phyloP scores from a whole-genome alignment of 805 yeast species.

The Lachancea lanzarotensis region DNA sequence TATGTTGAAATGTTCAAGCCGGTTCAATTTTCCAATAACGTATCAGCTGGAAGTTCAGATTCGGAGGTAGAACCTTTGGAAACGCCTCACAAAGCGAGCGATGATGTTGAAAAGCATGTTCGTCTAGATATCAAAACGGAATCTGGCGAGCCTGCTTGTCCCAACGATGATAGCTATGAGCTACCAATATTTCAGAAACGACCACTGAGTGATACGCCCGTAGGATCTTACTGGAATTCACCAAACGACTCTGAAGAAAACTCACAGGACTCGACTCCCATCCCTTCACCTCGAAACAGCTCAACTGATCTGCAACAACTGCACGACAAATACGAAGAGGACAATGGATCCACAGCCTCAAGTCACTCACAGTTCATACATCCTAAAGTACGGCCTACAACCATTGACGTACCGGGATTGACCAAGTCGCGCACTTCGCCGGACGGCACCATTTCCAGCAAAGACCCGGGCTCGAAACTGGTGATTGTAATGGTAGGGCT shows the following conservation, averaged over 20 bases:
- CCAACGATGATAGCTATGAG: constrained; percentile 7
- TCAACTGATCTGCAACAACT: constrained; percentile 1
- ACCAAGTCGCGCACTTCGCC: constrained; percentile 76
- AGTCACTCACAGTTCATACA: constrained; percentile 23
- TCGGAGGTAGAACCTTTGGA: constrained; percentile 20
- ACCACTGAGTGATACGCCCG: constrained; percentile 72
- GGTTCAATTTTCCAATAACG: constrained; percentile 16
- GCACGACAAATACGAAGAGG: background rate
- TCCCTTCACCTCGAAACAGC: constrained; percentile 16
- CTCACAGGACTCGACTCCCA: constrained; percentile 29
- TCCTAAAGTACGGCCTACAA: constrained; percentile 58
- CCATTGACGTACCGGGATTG: constrained; percentile 88
- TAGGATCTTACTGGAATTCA: constrained; percentile 49
- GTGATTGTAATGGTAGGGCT: constrained; percentile 93
- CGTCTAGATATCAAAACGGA: constrained; percentile 11
- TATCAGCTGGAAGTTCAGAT: constrained; percentile 18
- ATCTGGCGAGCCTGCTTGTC: background rate
- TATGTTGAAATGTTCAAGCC: constrained; percentile 16
- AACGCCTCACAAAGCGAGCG: background rate
- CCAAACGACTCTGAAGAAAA: constrained; percentile 37
- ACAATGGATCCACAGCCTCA: constrained; percentile 7
- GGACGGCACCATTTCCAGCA: constrained; percentile 56
- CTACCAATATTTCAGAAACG: constrained; percentile 59
- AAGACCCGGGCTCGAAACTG: constrained; percentile 73
- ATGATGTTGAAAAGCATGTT: constrained; percentile 13